These are phyloP conservation scores for Globisporangium takayamanum DNA, from an alignment of 352 stramenopile species.

Conservation along the genomic window DNA sequence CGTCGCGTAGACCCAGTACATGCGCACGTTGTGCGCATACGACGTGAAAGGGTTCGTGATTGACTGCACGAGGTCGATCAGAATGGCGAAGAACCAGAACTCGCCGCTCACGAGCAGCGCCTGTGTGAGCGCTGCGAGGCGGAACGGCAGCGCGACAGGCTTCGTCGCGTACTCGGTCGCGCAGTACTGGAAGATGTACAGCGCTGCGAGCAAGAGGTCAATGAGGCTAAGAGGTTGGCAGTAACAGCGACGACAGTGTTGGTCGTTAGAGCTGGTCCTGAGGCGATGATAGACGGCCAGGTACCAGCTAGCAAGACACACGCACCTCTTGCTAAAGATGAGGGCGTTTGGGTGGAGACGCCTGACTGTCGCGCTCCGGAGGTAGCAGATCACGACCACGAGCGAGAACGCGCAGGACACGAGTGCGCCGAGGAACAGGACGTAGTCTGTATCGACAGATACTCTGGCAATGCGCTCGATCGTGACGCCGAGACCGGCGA, in stretches of 20 bases:
- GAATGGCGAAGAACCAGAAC: conserved; percentile 88
- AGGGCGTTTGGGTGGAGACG: conserved; percentile 74
- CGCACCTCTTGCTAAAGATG: conserved; percentile 79
- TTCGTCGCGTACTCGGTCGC: conserved; percentile 50
- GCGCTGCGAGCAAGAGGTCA: conserved; percentile 58
- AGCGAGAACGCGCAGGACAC: conserved; percentile 68
- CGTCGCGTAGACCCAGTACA: conserved; percentile 83
- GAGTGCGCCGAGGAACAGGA: conserved; percentile 66
- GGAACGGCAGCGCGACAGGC: conserved; percentile 50
- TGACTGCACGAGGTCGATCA: conserved; percentile 84
- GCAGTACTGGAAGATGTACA: conserved; percentile 77
- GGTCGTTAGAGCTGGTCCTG: neutral
- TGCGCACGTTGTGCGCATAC: conserved; percentile 73
- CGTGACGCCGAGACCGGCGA: conserved; percentile 31
- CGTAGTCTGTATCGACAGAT: conserved; percentile 40
- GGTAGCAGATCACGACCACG: conserved; percentile 69
- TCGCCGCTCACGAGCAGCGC: conserved; percentile 77
- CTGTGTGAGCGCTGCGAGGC: conserved; percentile 60
- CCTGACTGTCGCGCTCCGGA: conserved; percentile 35
- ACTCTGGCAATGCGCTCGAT: conserved; percentile 8
- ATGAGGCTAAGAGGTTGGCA: conserved; percentile 28
- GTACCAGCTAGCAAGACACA: neutral
- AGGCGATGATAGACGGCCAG: neutral
- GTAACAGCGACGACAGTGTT: neutral
- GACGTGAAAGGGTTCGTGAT: conserved; percentile 88